Conservation (phyloP, 441 rosid genomes). For the Biscutella laevigata region DNA sequence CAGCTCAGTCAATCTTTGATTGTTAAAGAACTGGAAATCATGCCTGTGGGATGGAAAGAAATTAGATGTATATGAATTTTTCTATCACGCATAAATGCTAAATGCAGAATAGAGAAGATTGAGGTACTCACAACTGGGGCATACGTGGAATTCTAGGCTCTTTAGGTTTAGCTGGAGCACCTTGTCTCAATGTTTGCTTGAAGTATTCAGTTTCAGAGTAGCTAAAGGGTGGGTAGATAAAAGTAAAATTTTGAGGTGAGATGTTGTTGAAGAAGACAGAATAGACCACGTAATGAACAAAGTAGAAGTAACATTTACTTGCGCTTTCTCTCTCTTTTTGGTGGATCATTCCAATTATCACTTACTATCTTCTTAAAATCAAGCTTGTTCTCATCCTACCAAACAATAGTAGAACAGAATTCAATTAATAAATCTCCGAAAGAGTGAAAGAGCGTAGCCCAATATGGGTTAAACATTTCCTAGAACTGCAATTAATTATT, state of each 20-base stretch:
- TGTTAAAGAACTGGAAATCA: constrained; percentile 95
- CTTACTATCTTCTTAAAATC: constrained; percentile 94
- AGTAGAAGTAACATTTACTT: constrained; percentile 42
- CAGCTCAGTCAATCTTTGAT: constrained; percentile 81
- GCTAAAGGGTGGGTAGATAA: constrained; percentile 33
- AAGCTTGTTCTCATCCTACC: constrained; percentile 76
- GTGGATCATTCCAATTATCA: constrained; percentile 99
- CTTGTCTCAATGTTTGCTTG: constrained; percentile 95
- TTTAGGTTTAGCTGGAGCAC: constrained; percentile 88
- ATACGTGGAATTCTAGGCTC: constrained; percentile 99
- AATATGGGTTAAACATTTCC: neutral
- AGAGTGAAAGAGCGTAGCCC: neutral
- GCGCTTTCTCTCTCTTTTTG: constrained; percentile 98
- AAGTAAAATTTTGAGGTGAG: constrained; percentile 3
- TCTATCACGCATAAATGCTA: neutral
- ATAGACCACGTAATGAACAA: neutral
- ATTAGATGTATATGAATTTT: neutral
- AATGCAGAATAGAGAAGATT: constrained; percentile 9
- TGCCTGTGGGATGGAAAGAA: constrained; percentile 49
- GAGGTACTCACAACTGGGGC: constrained; percentile 80
- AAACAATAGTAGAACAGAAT: neutral
- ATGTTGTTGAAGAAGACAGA: constrained; percentile 11
- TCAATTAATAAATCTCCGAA: neutral
- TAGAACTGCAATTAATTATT: constrained; percentile 3
- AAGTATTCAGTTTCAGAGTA: constrained; percentile 96